Evolutionary conservation across 2,329 filamentous ascomycete genomes (phyloP).

Genomic region (Bipolaris zeicola): DNA sequence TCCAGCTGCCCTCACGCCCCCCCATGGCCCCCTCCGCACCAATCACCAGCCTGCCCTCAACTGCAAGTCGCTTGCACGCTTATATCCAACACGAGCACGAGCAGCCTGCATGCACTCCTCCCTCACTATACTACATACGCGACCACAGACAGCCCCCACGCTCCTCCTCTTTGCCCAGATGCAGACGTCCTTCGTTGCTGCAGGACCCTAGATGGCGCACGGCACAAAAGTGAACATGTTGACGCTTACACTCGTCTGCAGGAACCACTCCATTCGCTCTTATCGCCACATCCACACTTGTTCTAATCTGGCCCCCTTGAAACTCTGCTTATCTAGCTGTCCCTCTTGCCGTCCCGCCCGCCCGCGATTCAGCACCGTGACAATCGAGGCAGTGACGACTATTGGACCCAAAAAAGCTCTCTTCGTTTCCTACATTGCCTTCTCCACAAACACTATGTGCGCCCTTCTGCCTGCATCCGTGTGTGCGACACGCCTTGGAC

Average conservation of each 20-base stretch:
- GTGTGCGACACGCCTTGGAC: conserved; percentile 28
- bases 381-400: conserved; percentile 13
- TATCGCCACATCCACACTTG: conserved; percentile 16
- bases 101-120: conserved; percentile 13
- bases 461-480: conserved; percentile 30
- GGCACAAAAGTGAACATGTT: conserved; percentile 11
- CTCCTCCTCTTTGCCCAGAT: conserved; percentile 24
- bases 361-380: conserved; percentile 14
- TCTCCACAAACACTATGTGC: conserved; percentile 31
- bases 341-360: conserved; percentile 8
- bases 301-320: conserved; percentile 13
- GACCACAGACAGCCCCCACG: conserved; percentile 36
- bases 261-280: conserved; percentile 30
- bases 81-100: conserved; percentile 10
- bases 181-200: conserved; percentile 20
- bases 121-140: not conserved
- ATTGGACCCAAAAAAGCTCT: conserved; percentile 22
- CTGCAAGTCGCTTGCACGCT: conserved; percentile 37
- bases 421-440: conserved; percentile 17
- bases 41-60: conserved; percentile 17
- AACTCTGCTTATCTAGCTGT: conserved; percentile 9
- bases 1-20: not conserved
- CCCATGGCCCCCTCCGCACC: conserved; percentile 10
- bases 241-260: conserved; percentile 18
- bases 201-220: conserved; percentile 13